Evolutionary conservation across 2,329 filamentous ascomycete genomes (phyloP), one percentile per base, ranked within the genome.

Genomic region (Lasiodiplodia sp.): DNA sequence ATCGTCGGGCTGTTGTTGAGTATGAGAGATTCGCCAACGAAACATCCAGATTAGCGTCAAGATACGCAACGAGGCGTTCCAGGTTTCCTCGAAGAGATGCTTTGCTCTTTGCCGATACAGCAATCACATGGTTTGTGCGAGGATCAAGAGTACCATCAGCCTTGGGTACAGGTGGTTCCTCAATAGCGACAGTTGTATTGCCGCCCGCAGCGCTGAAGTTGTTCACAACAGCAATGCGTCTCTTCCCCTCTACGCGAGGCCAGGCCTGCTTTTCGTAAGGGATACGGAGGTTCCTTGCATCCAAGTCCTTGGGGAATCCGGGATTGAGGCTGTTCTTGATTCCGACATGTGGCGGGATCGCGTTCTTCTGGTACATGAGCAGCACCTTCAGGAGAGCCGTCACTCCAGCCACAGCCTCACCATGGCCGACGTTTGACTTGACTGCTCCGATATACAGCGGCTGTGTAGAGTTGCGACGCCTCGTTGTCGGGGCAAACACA

Each of bases 271-370:
- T 75, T 71, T 88, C 80, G 70, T 86, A 83, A 1, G 87, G 84
- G 72, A 91, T 89, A 71, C 86, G 83, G 52, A 90, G 83, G 47
- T 88, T 87, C 37, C 88, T 83, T n/a, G 84, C 80, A 0, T 81
- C 79, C 0, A 91, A 78, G 70, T 90, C 87, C 28, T 80, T 80
- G 0, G 88, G 87, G 72, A 89, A 88, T 1, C 81, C 84, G 72
- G 83, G 84, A 77, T 91, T 91, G 71, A 91, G 87, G 71, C 84
- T 81, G 2, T 79, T 83, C 78, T 91, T 91, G 80, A 92, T 91
- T 14, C 90, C 89, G 25, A 87, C 83, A 70, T 92, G 90, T 0
- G 88, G 89, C 0, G 89, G 89, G 37, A 81, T 78, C 0, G 37
- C 66, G 18, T 71, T 70, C 8, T 79, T 72, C 51, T 77, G 71